These are phyloP conservation scores for Cordia subcordata DNA, from an alignment of 257 asterid species.

Conservation along the genomic window DNA sequence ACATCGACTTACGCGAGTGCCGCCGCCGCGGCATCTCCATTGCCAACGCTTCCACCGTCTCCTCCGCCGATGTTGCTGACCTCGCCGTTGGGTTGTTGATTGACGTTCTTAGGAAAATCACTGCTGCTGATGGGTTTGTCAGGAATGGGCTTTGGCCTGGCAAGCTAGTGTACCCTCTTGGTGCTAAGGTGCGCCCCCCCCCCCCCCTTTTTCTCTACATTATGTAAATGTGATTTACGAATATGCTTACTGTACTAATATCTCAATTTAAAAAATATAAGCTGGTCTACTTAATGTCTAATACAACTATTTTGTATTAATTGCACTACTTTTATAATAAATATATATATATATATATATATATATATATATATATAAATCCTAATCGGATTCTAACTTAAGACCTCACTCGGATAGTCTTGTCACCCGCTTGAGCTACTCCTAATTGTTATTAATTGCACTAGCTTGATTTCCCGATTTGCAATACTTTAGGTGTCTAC, in stretches of 20 bases:
- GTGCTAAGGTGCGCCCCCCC: conserved; percentile 37
- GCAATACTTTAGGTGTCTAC: too few species aligned
- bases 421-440: too few species aligned
- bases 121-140: conserved; percentile 38
- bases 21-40: conserved; percentile 56
- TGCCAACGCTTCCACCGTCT: conserved; percentile 30
- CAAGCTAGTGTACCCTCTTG: conserved; percentile 38
- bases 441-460: too few species aligned
- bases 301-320: too few species aligned
- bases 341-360: too few species aligned
- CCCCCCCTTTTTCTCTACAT: not conserved
- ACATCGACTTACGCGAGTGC: conserved; percentile 61
- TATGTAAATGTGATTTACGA: not conserved
- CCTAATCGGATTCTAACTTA: too few species aligned
- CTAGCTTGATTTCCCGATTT: too few species aligned
- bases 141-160: conserved; percentile 46
- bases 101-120: conserved; percentile 25
- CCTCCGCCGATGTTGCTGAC: conserved; percentile 32
- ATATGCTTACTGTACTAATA: not conserved
- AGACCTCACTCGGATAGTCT: too few species aligned
- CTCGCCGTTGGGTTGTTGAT: conserved; percentile 25
- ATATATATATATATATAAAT: too few species aligned
- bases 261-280: too few species aligned
- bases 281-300: too few species aligned
- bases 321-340: too few species aligned